A percentile compares a stretch with the other conserved stretches of the same genome.
phyloP scores from a whole-genome alignment of 768 basidiomycete genomes.

The Rubroboletus satanas region DNA sequence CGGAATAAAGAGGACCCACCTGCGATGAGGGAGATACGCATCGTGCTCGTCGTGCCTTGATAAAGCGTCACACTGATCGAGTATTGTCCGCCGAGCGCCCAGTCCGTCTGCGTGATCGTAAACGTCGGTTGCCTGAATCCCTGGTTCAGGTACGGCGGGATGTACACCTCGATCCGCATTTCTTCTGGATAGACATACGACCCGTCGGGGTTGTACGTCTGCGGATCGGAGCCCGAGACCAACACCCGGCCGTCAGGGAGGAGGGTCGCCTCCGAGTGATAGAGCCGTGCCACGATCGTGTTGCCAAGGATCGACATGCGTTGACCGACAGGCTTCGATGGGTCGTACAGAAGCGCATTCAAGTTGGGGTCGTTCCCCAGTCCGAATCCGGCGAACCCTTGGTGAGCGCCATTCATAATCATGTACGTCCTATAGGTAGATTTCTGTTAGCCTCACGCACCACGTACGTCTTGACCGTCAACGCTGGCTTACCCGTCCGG shows the following conservation, averaged over 20 bases:
- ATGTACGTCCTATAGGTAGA: slow-evolving; percentile 58
- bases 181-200: slow-evolving; percentile 61
- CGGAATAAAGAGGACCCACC: slow-evolving; percentile 36
- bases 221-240: slow-evolving; percentile 73
- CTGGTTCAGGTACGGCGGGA: slow-evolving; percentile 78
- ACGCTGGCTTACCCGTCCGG: slow-evolving; percentile 38
- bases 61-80: slow-evolving; percentile 44
- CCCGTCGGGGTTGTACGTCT: slow-evolving; percentile 42
- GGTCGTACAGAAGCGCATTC: slow-evolving; percentile 67
- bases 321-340: slow-evolving; percentile 50
- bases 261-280: slow-evolving; percentile 74
- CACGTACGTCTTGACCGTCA: too few species aligned
- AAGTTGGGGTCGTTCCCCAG: slow-evolving; percentile 62
- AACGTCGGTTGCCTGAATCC: slow-evolving; percentile 62
- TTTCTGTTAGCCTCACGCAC: neutral
- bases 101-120: slow-evolving; percentile 56
- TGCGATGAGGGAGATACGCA: slow-evolving; percentile 64
- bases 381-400: slow-evolving; percentile 72
- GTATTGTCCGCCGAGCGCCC: slow-evolving; percentile 54
- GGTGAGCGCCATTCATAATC: slow-evolving; percentile 70
- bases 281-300: slow-evolving; percentile 71
- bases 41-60: slow-evolving; percentile 39
- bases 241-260: slow-evolving; percentile 73
- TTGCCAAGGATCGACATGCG: slow-evolving; percentile 63
- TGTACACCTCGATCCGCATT: slow-evolving; percentile 75